Base-by-base conservation (phyloP, 768 basidiomycete species). In the Boletus barrowsii region DNA sequence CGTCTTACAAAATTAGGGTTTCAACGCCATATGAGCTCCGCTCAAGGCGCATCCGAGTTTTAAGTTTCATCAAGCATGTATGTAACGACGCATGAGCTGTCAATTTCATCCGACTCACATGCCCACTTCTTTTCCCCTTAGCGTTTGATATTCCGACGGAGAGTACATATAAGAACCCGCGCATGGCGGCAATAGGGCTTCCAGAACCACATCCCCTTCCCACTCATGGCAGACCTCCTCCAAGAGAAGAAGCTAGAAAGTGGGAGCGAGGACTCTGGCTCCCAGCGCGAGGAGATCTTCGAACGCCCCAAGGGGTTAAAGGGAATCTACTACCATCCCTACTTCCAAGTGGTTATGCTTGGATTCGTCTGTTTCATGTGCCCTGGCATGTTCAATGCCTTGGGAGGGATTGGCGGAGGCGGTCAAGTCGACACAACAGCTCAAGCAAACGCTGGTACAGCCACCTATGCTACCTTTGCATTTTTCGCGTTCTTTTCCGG, bases 331-430 rank as follows among this genome's bases (percentile, higher is more conserved):
- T 79, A 80, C 56, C 75, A 85, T 58, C 79, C 84, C 20, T 59
- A 64, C 26, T 69, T 66, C 36, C 68, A 69, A 42, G 73, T 87
- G 51, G 45, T 46, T 26, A 76, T 90, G 76, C 76, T 90, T 42
- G 89, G 87, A 44, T 77, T 90, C 45, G 82, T 89, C 45, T 69
- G 69, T 57, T 83, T 84, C 66, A 82, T 84, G 83, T 59, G 73
- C 49, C 72, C 72, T 68, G 89, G 89, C 51, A 78, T 90, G 52
- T 92, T 90, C 72, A 92, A 92, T 63, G 84, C 89, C 3, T 71
- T 91, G 58, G 87, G 82, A 56, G 88, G 91, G 22, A 76, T 94
- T 50, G 91, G 91, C 5, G 89, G 79, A 42, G 89, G 87, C 43
- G 91, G 91, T 4, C 86, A 87, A 70, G 66, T 89, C 40, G 83